Percentiles rank a stretch among this genome's conserved stretches.
phyloP scores from a whole-genome alignment of 495 filamentous ascomycete genomes.

The Barbatosphaeria neglecta region DNA sequence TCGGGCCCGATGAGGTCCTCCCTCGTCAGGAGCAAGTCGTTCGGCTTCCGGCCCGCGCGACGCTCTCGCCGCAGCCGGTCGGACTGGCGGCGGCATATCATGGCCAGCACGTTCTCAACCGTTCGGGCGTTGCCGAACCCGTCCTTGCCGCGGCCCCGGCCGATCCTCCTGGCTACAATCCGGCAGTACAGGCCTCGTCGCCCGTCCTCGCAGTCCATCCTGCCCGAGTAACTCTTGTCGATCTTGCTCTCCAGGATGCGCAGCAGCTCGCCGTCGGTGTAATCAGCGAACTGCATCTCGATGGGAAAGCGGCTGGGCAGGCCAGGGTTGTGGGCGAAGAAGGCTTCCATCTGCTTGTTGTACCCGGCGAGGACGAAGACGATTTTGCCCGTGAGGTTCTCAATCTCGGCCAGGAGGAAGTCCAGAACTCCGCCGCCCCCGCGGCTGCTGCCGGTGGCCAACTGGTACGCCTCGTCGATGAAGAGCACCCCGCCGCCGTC shows the following conservation, averaged over 20 bases:
- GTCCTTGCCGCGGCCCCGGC: conserved; percentile 46
- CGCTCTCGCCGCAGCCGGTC: conserved; percentile 33
- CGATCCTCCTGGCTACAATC: conserved; percentile 51
- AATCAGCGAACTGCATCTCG: conserved; percentile 56
- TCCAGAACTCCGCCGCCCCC: conserved; percentile 56
- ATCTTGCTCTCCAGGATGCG: conserved; percentile 43
- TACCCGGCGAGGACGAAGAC: conserved; percentile 73
- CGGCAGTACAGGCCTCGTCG: conserved; percentile 51
- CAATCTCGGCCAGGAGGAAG: conserved; percentile 62
- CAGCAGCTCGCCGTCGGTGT: conserved; percentile 52
- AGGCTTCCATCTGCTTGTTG: conserved; percentile 64
- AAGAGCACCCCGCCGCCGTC: conserved; percentile 59
- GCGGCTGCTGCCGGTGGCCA: conserved; percentile 41
- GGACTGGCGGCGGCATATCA: conserved; percentile 47
- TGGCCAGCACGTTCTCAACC: conserved; percentile 47
- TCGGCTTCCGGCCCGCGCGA: conserved; percentile 13
- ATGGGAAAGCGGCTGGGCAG: conserved; percentile 61
- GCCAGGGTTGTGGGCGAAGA: conserved; percentile 70
- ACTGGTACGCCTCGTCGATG: conserved; percentile 71
- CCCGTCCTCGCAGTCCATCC: conserved; percentile 52
- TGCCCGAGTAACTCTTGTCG: conserved; percentile 28
- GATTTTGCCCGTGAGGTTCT: conserved; percentile 62
- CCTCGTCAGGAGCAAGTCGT: conserved; percentile 42
- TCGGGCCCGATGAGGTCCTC: conserved; percentile 59
- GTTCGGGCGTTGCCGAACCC: conserved; percentile 67